Conservation (phyloP, 768 basidiomycete species). For the Psilocybe tampanensis region DNA sequence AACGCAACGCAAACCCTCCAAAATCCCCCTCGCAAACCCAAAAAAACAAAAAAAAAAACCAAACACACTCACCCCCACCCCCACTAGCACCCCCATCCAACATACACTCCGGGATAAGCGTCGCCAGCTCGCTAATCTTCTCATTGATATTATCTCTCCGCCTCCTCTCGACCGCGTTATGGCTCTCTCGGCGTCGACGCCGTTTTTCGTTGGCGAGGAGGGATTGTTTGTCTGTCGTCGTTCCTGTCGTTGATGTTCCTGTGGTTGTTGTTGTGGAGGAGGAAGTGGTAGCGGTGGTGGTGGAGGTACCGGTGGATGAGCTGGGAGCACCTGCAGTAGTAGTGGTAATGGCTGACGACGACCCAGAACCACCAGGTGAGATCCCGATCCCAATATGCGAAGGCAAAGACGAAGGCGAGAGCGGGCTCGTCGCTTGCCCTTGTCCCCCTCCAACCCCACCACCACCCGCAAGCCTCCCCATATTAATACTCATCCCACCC, state of each 20-base stretch:
- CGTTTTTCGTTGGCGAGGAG: conserved; percentile 81
- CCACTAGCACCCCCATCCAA: conserved; percentile 49
- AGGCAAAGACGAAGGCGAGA: background rate
- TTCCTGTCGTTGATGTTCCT: background rate
- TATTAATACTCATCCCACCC: conserved; percentile 1
- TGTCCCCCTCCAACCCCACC: background rate
- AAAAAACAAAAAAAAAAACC: background rate
- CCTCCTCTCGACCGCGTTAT: conserved; percentile 91
- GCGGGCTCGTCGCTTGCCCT: background rate
- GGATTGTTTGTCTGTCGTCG: conserved; percentile 48
- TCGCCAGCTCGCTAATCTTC: conserved; percentile 88
- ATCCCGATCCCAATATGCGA: background rate
- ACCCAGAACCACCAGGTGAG: no score
- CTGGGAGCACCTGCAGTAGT: background rate
- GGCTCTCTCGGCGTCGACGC: conserved; percentile 77
- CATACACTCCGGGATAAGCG: conserved; percentile 85
- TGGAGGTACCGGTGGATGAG: background rate
- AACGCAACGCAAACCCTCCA: no score
- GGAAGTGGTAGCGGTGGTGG: background rate
- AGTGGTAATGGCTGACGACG: no score
- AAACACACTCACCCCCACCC: conserved; percentile 16
- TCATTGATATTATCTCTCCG: conserved; percentile 94
- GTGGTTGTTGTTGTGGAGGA: background rate
- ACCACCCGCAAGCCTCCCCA: background rate
- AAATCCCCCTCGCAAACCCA: conserved; percentile 8